Evolutionary conservation across 1,284 basidiomycete species (phyloP).

Genomic region (Earliella scabrosa): DNA sequence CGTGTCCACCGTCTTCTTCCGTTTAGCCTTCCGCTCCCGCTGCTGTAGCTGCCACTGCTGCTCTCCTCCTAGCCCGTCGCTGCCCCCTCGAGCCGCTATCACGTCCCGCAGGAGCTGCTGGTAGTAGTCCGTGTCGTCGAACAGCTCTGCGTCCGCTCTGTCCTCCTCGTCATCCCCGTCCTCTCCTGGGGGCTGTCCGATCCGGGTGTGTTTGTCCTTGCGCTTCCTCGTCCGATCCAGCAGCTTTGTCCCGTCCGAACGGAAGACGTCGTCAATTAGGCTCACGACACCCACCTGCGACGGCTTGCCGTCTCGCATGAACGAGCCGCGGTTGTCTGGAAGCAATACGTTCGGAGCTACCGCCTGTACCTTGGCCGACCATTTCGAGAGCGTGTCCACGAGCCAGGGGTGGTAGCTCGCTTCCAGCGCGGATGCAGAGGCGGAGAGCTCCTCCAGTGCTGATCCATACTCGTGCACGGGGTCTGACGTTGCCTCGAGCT

Average conservation of each 20-base stretch:
- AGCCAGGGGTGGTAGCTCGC: constrained; percentile 69
- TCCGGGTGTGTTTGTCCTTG: constrained; percentile 48
- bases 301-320: constrained; percentile 51
- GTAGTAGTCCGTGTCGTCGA: constrained; percentile 93
- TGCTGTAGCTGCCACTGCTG: constrained; percentile 70
- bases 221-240: constrained; percentile 60
- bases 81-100: constrained; percentile 69
- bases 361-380: constrained; percentile 92
- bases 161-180: constrained; percentile 36
- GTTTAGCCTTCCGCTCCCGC: constrained; percentile 66
- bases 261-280: constrained; percentile 72
- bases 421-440: constrained; percentile 53
- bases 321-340: constrained; percentile 68
- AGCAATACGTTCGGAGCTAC: constrained; percentile 80
- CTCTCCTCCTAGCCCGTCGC: constrained; percentile 41
- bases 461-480: constrained; percentile 37
- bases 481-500: constrained; percentile 39
- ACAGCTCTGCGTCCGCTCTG: constrained; percentile 56
- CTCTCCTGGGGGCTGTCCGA: constrained; percentile 40
- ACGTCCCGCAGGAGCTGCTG: constrained; percentile 88
- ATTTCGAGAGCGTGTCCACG: constrained; percentile 82
- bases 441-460: constrained; percentile 42
- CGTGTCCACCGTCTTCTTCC: constrained; percentile 84
- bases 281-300: constrained; percentile 54
- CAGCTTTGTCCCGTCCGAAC: constrained; percentile 54